phyloP scores from a whole-genome alignment of 1,139 yeast species.

The Candida pseudoviswanathii region DNA sequence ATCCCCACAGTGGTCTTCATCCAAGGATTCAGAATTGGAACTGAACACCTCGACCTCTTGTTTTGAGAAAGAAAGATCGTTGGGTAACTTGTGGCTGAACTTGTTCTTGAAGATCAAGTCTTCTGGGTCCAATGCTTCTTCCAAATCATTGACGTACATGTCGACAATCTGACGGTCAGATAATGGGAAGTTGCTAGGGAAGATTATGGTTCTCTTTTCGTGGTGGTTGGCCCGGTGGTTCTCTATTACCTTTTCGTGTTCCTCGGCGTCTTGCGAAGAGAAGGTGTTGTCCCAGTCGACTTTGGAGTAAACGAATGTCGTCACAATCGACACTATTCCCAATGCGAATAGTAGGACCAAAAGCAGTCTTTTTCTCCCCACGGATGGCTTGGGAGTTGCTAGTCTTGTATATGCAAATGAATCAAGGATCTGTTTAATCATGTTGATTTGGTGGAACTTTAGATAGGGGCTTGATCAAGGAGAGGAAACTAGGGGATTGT shows the following conservation, averaged over 20 bases:
- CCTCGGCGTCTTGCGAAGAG: not conserved
- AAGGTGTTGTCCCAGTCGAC: not conserved
- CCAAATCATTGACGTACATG: not conserved
- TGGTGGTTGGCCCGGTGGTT: not conserved
- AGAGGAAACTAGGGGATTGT: no score
- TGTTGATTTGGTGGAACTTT: no score
- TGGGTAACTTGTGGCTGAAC: constrained; percentile 1
- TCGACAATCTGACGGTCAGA: not conserved
- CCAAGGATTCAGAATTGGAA: not conserved
- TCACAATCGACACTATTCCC: not conserved
- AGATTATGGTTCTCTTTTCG: constrained; percentile 3
- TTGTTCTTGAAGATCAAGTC: constrained; percentile 3
- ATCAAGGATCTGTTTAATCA: not conserved
- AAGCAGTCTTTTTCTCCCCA: not conserved
- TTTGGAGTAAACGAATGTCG: not conserved
- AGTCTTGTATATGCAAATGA: not conserved
- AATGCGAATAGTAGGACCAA: not conserved
- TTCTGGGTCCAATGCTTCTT: constrained; percentile 4
- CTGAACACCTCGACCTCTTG: not conserved
- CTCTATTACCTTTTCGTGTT: not conserved
- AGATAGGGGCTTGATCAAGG: no score
- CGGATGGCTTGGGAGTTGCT: not conserved
- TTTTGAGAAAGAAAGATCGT: not conserved
- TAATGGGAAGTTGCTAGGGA: constrained; percentile 2
- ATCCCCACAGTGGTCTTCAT: not conserved